Evolutionary conservation across 176 grass and related monocot genomes (phyloP).

Genomic region (Phoenix dactylifera): DNA sequence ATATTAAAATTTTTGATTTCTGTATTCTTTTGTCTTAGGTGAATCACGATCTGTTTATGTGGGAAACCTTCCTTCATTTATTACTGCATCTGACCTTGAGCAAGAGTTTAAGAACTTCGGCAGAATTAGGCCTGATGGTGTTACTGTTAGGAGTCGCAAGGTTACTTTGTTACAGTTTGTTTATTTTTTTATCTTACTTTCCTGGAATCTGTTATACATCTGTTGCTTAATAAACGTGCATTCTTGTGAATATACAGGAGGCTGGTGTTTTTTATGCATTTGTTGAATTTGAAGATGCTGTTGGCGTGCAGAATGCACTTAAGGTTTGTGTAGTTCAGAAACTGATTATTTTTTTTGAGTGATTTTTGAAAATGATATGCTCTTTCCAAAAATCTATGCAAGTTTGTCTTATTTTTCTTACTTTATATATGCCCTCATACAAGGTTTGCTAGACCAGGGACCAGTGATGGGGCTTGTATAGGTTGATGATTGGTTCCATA

Average conservation of each 20-base stretch:
- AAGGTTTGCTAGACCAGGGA: no score
- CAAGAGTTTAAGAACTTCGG: constrained; percentile 58
- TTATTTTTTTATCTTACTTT: constrained; percentile 3
- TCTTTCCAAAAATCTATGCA: no score
- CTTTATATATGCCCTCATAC: no score
- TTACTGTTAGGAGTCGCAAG: constrained; percentile 74
- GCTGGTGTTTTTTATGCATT: constrained; percentile 73
- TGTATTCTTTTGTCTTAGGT: constrained; percentile 21
- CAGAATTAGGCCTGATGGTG: constrained; percentile 52
- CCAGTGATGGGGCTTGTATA: no score
- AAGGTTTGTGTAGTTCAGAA: constrained; percentile 14
- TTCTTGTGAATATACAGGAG: constrained; percentile 25
- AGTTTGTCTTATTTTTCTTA: no score
- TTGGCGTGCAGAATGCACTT: constrained; percentile 58
- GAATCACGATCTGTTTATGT: constrained; percentile 56
- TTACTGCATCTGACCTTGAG: constrained; percentile 53
- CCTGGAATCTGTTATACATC: no score
- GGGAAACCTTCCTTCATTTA: constrained; percentile 62
- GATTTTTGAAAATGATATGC: no score
- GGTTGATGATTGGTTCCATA: no score
- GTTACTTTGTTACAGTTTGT: constrained; percentile 21
- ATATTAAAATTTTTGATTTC: no score
- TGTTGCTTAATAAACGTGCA: no score
- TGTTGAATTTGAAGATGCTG: constrained; percentile 51
- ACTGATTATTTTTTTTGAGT: no score